Percentiles rank a stretch among this genome's conserved stretches.
phyloP scores from a whole-genome alignment of 345 rosid genomes.

The Camelina hispida region DNA sequence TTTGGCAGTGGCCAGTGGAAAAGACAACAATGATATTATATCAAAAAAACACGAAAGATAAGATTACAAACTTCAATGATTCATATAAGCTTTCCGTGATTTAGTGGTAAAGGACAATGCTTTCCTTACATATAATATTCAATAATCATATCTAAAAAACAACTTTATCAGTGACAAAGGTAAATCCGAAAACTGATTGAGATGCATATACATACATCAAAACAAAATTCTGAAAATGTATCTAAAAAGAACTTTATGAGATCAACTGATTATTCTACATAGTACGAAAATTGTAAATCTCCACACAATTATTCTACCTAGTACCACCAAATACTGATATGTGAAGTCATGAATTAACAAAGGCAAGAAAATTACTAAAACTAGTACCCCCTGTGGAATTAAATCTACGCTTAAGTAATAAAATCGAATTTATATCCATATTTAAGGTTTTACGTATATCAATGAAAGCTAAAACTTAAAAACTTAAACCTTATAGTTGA shows the following conservation, averaged over 20 bases:
- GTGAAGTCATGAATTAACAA: no score
- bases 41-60: conserved; percentile 8
- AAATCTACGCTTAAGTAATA: no score
- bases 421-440: no score
- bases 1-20: conserved; percentile 24
- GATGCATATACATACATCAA: neutral
- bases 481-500: neutral
- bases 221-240: neutral
- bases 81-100: conserved; percentile 26
- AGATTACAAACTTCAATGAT: conserved; percentile 10
- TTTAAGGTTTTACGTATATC: no score
- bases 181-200: neutral
- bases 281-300: neutral
- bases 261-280: neutral
- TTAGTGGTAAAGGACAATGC: conserved; percentile 16
- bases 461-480: no score
- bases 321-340: no score
- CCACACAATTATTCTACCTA: no score
- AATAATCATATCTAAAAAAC: neutral
- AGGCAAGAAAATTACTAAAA: no score
- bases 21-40: neutral
- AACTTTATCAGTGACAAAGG: neutral
- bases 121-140: conserved; percentile 1
- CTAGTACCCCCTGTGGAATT: no score
- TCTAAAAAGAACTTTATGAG: neutral